phyloP scores from a whole-genome alignment of 176 grass and related monocot genomes.

The Rhynchospora tenuis region DNA sequence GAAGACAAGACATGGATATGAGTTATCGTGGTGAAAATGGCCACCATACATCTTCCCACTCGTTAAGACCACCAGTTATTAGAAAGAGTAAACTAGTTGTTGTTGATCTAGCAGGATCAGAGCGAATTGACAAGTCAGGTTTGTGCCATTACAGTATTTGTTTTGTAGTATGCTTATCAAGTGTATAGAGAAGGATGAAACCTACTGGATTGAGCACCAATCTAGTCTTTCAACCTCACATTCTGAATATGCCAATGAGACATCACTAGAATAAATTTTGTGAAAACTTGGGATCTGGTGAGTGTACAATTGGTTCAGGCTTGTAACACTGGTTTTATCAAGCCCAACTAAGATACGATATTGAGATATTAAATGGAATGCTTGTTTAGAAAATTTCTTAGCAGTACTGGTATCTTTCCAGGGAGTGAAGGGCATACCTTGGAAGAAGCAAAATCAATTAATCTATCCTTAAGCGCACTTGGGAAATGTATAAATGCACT shows the following conservation, averaged over 20 bases:
- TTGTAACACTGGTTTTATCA: not conserved
- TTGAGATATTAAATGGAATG: not conserved
- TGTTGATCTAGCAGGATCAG: constrained; percentile 95
- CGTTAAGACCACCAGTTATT: constrained; percentile 75
- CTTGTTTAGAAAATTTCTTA: constrained; percentile 19
- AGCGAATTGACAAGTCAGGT: constrained; percentile 97
- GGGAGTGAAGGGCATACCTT: constrained; percentile 98
- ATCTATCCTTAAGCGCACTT: constrained; percentile 85
- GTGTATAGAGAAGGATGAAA: not conserved
- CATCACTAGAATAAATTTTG: not conserved
- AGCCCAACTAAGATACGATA: not conserved
- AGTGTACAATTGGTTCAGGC: not conserved
- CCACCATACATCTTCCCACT: constrained; percentile 67
- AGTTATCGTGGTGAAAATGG: constrained; percentile 73
- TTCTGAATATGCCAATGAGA: not conserved
- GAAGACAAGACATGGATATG: constrained; percentile 59
- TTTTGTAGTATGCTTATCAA: not conserved
- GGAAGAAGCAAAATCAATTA: constrained; percentile 99
- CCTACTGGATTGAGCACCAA: not conserved
- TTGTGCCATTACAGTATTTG: not conserved
- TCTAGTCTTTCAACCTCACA: not conserved
- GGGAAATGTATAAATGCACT: constrained; percentile 99
- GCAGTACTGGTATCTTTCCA: constrained; percentile 27
- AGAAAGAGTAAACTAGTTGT: constrained; percentile 99
- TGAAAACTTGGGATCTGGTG: not conserved